Evolutionary conservation across 2,329 filamentous ascomycete genomes (phyloP), one percentile per base, ranked within the genome.

Genomic region (Aspergillus sp.): DNA sequence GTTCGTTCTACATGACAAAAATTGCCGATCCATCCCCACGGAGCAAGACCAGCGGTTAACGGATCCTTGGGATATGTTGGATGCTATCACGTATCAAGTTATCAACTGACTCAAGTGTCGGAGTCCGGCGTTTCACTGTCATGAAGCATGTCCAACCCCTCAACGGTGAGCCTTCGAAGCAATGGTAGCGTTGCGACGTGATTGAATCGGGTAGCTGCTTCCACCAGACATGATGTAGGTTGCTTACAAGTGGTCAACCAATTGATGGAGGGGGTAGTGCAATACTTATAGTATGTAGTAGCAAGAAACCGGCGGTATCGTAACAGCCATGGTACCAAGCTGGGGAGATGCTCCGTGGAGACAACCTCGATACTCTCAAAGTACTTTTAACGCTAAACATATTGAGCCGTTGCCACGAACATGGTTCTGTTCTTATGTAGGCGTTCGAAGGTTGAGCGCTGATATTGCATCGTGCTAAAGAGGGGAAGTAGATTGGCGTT

Each of bases 21-120:
- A 72, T 69, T 55, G 70, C 68, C 66, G 69, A 72, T 71, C 69
- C 54, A 66, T 63, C 70, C 62, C 68, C 68, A 70, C 66, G 67
- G 64, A 65, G 67, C 63, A 58, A 64, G 65, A 70, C 67, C 45
- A 45, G 46, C 23, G 19, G 50, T 46, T 57, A 19, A 41, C 37
- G 35, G 43, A 53, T 48, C 52, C n/a, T 40, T 43, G 39, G 44
- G 15, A 48, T 35, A n/a, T 31, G 27, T 14, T 33, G 21, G 12
- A 25, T 55, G 8, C 27, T 33, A 37, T 46, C 14, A 9, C 14
- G 19, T 39, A 33, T 27, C 31, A 43, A 14, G 25, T 15, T 45
- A 39, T 41, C 19, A 14, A 37, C 19, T 12, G 27, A 23, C 7
- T 43, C 41, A 25, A 23, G 41, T 44, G n/a, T 53, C 51, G 27